Evolutionary conservation across 73 alveolate species (phyloP).

Genomic region (Blepharisma japonicum): DNA sequence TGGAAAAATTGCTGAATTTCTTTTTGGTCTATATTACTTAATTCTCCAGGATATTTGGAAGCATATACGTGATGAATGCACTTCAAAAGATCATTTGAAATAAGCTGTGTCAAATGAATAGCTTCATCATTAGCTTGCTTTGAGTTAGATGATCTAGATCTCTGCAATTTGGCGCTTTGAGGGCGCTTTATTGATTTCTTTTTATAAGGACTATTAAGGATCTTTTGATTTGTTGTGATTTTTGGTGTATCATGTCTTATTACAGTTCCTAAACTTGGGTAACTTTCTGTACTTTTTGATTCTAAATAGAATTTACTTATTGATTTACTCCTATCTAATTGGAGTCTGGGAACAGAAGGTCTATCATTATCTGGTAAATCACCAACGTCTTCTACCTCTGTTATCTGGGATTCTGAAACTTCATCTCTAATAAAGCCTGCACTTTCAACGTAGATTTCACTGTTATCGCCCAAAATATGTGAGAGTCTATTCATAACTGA

Average conservation of each 20-base stretch:
- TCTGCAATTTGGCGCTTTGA: background rate
- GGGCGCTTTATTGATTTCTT: background rate
- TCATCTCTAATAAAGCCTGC: no score
- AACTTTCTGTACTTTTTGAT: conserved; percentile 11
- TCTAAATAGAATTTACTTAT: conserved; percentile 6
- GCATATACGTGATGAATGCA: background rate
- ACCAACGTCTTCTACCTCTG: background rate
- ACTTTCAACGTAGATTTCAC: no score
- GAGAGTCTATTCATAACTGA: no score
- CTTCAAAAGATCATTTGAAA: no score
- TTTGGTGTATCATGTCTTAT: conserved; percentile 19
- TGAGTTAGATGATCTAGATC: background rate
- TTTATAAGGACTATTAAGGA: background rate
- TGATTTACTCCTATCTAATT: background rate
- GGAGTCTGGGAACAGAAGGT: conserved; percentile 12
- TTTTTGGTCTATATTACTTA: background rate
- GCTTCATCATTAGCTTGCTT: background rate
- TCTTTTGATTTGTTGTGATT: conserved; percentile 1
- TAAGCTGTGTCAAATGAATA: background rate
- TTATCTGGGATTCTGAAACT: background rate
- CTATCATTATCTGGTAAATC: background rate
- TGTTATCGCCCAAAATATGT: no score
- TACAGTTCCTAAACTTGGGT: conserved; percentile 23
- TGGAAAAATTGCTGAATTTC: conserved; percentile 1
- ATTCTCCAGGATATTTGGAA: background rate